Percentiles rank a stretch among this genome's conserved stretches.
Evolutionary conservation across 345 rosid species (phyloP).

Genomic region (Hypericum perforatum): DNA sequence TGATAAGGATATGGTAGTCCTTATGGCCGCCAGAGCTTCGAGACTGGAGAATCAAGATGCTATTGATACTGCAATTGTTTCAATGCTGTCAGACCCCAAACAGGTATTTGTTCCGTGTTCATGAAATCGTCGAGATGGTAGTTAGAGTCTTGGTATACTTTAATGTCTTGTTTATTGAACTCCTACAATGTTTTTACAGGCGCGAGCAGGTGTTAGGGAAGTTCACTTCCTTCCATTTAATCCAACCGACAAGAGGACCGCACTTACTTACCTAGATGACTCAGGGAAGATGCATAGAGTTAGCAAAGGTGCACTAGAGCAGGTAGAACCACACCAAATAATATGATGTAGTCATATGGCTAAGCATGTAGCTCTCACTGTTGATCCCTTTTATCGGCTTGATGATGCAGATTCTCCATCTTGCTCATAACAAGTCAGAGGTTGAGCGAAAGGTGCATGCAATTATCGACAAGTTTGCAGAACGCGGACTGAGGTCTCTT

Average conservation of each 20-base stretch:
- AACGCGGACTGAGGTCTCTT: slow-evolving; percentile 56
- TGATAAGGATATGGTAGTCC: slow-evolving; percentile 27
- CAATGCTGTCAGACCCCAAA: slow-evolving; percentile 29
- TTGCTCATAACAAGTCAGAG: slow-evolving; percentile 41
- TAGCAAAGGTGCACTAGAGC: slow-evolving; percentile 27
- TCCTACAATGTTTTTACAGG: slow-evolving; percentile 14
- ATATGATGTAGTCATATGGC: background rate
- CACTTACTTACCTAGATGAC: slow-evolving; percentile 25
- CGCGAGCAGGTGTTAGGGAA: slow-evolving; percentile 26
- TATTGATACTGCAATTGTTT: slow-evolving; percentile 27
- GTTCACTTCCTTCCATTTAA: slow-evolving; percentile 35
- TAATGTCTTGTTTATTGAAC: background rate
- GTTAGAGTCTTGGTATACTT: too few species aligned
- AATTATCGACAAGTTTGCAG: slow-evolving; percentile 47
- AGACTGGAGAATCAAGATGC: slow-evolving; percentile 37
- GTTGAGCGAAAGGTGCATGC: slow-evolving; percentile 35
- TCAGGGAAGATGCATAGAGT: slow-evolving; percentile 20
- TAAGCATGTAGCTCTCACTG: background rate
- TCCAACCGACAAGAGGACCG: slow-evolving; percentile 34
- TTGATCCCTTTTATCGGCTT: slow-evolving; percentile 4
- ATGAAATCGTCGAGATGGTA: too few species aligned
- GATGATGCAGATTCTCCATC: slow-evolving; percentile 33
- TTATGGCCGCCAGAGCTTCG: slow-evolving; percentile 34
- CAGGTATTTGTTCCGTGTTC: slow-evolving; percentile 26
- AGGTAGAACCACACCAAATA: slow-evolving; percentile 11